phyloP scores from a whole-genome alignment of 2,329 filamentous ascomycete genomes.

The Fusarium pininemorale region DNA sequence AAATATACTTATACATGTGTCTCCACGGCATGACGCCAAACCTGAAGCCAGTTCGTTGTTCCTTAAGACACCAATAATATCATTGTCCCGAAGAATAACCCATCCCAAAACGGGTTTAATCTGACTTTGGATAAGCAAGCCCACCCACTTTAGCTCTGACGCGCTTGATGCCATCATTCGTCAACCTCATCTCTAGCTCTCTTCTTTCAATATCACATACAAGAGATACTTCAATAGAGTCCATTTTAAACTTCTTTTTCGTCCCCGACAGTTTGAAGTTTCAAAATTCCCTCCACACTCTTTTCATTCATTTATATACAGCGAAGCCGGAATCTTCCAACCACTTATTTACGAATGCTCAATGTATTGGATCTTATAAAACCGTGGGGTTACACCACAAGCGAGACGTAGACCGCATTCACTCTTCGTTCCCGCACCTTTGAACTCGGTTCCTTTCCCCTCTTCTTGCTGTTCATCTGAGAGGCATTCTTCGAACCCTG shows the following conservation, averaged over 20 bases:
- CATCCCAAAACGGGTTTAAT: slow-evolving; percentile 21
- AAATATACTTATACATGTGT: slow-evolving; percentile 12
- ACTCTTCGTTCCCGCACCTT: not conserved
- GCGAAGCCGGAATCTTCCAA: not conserved
- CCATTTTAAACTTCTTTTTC: not conserved
- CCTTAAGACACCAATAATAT: slow-evolving; percentile 8
- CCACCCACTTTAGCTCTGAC: slow-evolving; percentile 9
- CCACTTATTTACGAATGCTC: not conserved
- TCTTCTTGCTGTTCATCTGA: not conserved
- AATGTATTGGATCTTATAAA: slow-evolving; percentile 4
- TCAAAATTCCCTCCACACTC: not conserved
- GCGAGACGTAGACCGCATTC: not conserved
- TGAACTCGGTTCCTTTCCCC: not conserved
- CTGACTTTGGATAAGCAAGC: slow-evolving; percentile 13
- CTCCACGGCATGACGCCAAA: slow-evolving; percentile 35
- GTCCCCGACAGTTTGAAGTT: not conserved
- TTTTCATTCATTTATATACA: not conserved
- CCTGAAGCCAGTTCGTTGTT: slow-evolving; percentile 15
- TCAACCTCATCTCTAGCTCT: slow-evolving; percentile 11
- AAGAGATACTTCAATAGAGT: not conserved
- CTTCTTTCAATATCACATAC: slow-evolving; percentile 8
- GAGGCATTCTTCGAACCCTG: not conserved
- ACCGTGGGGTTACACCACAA: slow-evolving; percentile 26
- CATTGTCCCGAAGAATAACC: slow-evolving; percentile 35
- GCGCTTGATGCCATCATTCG: slow-evolving; percentile 31